phyloP scores from a whole-genome alignment of 225 moss, liverwort and hornwort species.

The Sphagnum tenellum region DNA sequence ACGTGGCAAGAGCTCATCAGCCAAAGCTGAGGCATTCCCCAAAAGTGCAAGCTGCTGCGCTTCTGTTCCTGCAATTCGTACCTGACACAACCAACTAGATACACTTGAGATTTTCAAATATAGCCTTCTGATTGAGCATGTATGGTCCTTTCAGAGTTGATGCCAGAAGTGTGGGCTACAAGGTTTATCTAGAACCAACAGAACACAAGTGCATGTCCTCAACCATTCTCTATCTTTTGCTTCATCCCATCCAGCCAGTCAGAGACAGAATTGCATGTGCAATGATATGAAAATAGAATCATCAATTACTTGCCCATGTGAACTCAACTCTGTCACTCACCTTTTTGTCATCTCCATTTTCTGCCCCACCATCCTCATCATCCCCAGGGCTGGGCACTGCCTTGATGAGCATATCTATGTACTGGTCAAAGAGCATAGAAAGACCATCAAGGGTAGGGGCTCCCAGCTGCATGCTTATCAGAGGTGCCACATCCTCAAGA shows the following conservation, averaged over 20 bases:
- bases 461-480: slow-evolving; percentile 92
- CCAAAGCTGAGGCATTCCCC: slow-evolving; percentile 82
- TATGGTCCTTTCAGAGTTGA: no score
- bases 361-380: slow-evolving; percentile 62
- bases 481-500: slow-evolving; percentile 86
- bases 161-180: no score
- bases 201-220: no score
- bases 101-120: no score
- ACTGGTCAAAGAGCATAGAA: slow-evolving; percentile 71
- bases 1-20: slow-evolving; percentile 85
- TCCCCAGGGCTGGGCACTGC: slow-evolving; percentile 74
- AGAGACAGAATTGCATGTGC: no score
- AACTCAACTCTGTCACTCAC: slow-evolving; percentile 6
- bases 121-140: no score
- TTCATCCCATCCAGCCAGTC: no score
- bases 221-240: no score
- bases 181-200: no score
- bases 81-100: slow-evolving; percentile 20
- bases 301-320: no score
- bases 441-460: slow-evolving; percentile 82
- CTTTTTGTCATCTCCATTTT: slow-evolving; percentile 46
- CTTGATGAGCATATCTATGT: slow-evolving; percentile 76
- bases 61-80: slow-evolving; percentile 56
- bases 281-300: no score
- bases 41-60: slow-evolving; percentile 75